Conservation (phyloP, 1,139 yeast species). For the Protomyces macrosporus region DNA sequence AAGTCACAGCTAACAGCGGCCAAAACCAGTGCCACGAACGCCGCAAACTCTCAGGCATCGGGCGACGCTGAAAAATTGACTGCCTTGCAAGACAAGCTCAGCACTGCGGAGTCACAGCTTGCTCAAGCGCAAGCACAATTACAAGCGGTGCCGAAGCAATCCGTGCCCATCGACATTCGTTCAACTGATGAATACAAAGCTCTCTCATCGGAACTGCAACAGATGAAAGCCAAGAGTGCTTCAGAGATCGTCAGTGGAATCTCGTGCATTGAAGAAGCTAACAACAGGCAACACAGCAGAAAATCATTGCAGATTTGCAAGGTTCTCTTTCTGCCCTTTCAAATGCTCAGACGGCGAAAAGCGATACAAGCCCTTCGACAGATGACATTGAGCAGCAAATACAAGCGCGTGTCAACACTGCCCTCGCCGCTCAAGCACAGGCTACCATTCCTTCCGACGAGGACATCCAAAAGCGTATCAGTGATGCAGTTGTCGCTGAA, state of each 20-base stretch:
- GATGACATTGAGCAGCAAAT: no score
- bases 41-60: not conserved
- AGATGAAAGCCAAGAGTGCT: not conserved
- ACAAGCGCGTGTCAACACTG: no score
- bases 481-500: slow-evolving; percentile 31
- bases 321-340: no score
- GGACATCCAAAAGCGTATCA: slow-evolving; percentile 33
- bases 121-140: slow-evolving; percentile 35
- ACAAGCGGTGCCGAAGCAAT: slow-evolving; percentile 35
- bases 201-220: not conserved
- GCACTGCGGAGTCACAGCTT: slow-evolving; percentile 23
- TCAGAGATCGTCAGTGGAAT: no score
- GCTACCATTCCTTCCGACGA: slow-evolving; percentile 26
- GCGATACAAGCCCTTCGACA: no score
- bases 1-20: slow-evolving; percentile 3
- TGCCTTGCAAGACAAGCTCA: slow-evolving; percentile 15
- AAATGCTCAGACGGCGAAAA: no score
- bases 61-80: slow-evolving; percentile 1
- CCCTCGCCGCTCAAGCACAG: not conserved
- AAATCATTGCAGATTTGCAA: no score
- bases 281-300: no score
- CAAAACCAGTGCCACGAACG: slow-evolving; percentile 22
- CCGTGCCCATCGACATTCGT: slow-evolving; percentile 31
- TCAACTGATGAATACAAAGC: not conserved
- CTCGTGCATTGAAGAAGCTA: no score